Percentiles rank a stretch among this genome's conserved stretches.
phyloP scores from a whole-genome alignment of 192 early-diverging fungal genomes.

The Coemansia sp. region DNA sequence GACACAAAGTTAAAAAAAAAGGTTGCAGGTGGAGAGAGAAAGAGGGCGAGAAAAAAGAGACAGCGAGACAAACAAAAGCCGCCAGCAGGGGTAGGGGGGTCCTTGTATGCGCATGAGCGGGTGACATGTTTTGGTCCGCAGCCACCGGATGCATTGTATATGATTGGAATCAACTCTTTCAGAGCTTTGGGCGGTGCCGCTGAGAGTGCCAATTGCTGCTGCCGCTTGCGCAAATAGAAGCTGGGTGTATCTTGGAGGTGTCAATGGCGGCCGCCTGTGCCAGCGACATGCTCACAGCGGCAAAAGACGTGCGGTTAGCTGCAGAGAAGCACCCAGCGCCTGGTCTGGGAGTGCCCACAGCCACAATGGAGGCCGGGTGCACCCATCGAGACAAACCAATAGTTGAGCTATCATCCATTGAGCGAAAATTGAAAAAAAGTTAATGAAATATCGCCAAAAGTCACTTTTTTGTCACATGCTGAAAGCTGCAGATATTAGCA shows the following conservation, averaged over 20 bases:
- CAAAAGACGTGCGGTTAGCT: background rate
- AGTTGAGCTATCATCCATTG: background rate
- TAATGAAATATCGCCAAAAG: background rate
- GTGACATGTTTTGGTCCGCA: constrained; percentile 6
- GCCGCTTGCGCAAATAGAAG: constrained; percentile 1
- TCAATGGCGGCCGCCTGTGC: constrained; percentile 13
- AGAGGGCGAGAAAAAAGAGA: background rate
- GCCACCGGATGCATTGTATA: background rate
- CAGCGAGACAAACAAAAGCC: background rate
- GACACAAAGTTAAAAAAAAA: background rate
- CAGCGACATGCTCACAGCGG: background rate
- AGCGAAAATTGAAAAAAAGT: background rate
- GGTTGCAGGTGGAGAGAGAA: background rate
- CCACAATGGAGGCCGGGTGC: constrained; percentile 24
- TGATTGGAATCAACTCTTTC: background rate
- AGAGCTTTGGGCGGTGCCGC: constrained; percentile 16
- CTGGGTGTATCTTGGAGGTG: constrained; percentile 26
- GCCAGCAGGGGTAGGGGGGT: constrained; percentile 1
- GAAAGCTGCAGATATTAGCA: background rate
- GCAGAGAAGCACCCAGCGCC: background rate
- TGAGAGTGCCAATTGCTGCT: background rate
- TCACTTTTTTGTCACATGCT: background rate
- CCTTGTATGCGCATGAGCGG: background rate
- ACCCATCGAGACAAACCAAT: background rate
- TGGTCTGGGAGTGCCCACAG: constrained; percentile 22